Base-by-base conservation (phyloP, 495 filamentous ascomycete species). In the Mycothermus thermophilus region DNA sequence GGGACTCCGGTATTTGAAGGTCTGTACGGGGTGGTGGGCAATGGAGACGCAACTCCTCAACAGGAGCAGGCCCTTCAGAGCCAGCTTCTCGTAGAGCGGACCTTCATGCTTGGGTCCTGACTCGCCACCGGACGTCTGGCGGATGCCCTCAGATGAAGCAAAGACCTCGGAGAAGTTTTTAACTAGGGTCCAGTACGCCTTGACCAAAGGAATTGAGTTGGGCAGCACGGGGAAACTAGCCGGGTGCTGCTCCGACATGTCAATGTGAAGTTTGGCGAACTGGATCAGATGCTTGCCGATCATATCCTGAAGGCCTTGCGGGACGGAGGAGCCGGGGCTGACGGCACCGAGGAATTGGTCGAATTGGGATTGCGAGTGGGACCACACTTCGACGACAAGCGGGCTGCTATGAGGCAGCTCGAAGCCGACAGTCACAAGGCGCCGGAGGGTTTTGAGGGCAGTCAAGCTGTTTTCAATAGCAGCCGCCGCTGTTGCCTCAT, bases 271-370 rank as follows among this genome's bases (percentile, higher is more conserved):
- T 58, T 97, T 96, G 8, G 88, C 75, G 30, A 94, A 75, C 51
- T 94, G 88, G 32, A 92, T 49, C 6, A 92, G 60, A 41, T 95
- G 88, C 46, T 86, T 86, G 42, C 82, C 80, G n/a, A 92, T 58
- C 19, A 77, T 42, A 16, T 61, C 61, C 32, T 60, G 54, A 10
- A 59, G 64, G 1, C 55, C 47, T 3, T 54, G 50, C 8, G 71
- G 48, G n/a, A 66, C 57, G 37, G 62, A 51, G 37, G 66, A 62
- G 18, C 69, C 63, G 15, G 63, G 58, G 34, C 59, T 51, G 26
- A 69, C 44, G 39, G 71, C 63, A 17, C 38, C 52, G 13, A 83
- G 62, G 37, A 88, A 77, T 26, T 78, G 68, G 31, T 69, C 74
- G 34, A 92, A 79, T 35, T 93, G 83, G 8, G 59, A 58, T 39